Percentiles rank a stretch among this genome's conserved stretches.
Evolutionary conservation across 306 rosid genomes (phyloP).

Genomic region (Trifolium pratense): DNA sequence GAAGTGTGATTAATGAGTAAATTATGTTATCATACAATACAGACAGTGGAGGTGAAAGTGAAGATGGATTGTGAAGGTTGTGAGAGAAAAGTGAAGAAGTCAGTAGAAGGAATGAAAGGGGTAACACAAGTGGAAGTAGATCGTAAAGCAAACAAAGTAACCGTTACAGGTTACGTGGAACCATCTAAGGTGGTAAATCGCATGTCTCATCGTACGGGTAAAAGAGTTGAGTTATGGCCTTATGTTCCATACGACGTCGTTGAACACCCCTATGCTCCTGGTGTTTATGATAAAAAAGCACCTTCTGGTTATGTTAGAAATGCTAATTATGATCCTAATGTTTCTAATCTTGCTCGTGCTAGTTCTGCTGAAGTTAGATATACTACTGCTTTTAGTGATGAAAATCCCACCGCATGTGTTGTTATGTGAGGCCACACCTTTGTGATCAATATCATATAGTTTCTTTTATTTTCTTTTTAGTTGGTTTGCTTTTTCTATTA

Average conservation of each 20-base stretch:
- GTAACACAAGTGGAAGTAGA: slow-evolving; percentile 69
- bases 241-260: slow-evolving; percentile 87
- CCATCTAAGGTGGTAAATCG: slow-evolving; percentile 68
- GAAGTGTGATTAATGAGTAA: too few relatives aligned
- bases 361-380: slow-evolving; percentile 79
- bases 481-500: too few relatives aligned
- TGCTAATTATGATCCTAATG: slow-evolving; percentile 45
- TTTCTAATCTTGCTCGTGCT: slow-evolving; percentile 67
- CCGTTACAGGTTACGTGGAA: slow-evolving; percentile 73
- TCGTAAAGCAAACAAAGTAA: slow-evolving; percentile 69
- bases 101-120: slow-evolving; percentile 84
- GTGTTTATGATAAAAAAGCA: slow-evolving; percentile 79
- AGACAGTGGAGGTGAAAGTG: slow-evolving; percentile 88
- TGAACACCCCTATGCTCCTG: slow-evolving; percentile 72
- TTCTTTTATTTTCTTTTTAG: not conserved
- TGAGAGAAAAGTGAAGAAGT: slow-evolving; percentile 70
- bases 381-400: slow-evolving; percentile 90
- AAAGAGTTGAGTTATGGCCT: slow-evolving; percentile 85
- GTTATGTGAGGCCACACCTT: too few relatives aligned
- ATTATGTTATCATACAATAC: too few relatives aligned
- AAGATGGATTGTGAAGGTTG: slow-evolving; percentile 93
- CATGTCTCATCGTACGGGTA: slow-evolving; percentile 77
- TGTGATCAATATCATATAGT: slow-evolving; percentile 8
- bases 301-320: slow-evolving; percentile 81
- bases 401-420: slow-evolving; percentile 69